Conservation (phyloP, 176 grass and related monocot species). For the Oryza rufipogon region DNA sequence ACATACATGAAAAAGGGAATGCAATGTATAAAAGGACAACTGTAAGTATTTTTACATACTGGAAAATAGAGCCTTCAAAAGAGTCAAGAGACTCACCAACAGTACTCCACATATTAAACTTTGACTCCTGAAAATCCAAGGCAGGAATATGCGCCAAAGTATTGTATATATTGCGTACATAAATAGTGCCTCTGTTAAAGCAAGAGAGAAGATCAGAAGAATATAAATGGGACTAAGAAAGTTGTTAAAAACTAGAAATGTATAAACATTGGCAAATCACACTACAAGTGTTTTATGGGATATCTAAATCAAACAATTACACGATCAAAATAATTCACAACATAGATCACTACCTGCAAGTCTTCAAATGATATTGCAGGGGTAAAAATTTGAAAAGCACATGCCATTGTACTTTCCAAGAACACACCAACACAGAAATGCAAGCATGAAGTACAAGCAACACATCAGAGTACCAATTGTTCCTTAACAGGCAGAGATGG, state of each 20-base stretch:
- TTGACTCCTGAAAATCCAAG: conserved; percentile 62
- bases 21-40: not conserved
- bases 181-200: conserved; percentile 52
- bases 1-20: not conserved
- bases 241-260: not conserved
- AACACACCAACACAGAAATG: not conserved
- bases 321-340: not conserved
- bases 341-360: not conserved
- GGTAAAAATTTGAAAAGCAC: not conserved
- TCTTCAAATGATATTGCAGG: conserved; percentile 29
- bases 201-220: conserved; percentile 19
- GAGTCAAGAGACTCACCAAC: conserved; percentile 51
- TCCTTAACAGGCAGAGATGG: not conserved
- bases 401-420: not conserved
- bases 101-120: conserved; percentile 73
- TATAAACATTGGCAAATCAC: not conserved
- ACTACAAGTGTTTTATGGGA: not conserved
- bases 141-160: conserved; percentile 62
- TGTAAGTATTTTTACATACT: conserved; percentile 1
- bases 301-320: not conserved
- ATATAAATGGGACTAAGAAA: conserved; percentile 34
- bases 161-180: conserved; percentile 66
- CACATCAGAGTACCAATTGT: not conserved
- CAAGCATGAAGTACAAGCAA: conserved; percentile 8
- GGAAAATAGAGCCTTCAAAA: conserved; percentile 5